Conservation (phyloP, 129 eudicot species). For the sunflower (Helianthus annuus) region HanXRQr2.0-SUNRISE NC_035441.2:131889111-131889610, state of each 20-base stretch:
- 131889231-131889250: conserved; percentile 83
- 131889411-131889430: conserved; percentile 97
- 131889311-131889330: conserved; percentile 24
- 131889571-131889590: conserved; percentile 92
- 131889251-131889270: conserved; percentile 79
- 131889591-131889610: conserved; percentile 81
- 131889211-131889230: conserved; percentile 89
- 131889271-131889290: conserved; percentile 50
- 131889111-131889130: conserved; percentile 42
- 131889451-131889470: conserved; percentile 99
- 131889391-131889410: conserved; percentile 93
- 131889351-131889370: conserved; percentile 52
- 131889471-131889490: conserved; percentile 98
- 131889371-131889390: conserved; percentile 91
- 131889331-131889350: conserved; percentile 71
- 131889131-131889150: conserved; percentile 46
- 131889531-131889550: conserved; percentile 88
- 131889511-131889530: conserved; percentile 99
- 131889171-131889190: conserved; percentile 73
- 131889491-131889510: conserved; percentile 85
- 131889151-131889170: conserved; percentile 63
- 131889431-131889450: conserved; percentile 98
- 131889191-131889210: conserved; percentile 78
- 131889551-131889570: conserved; percentile 96
- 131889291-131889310: conserved; percentile 34